A percentile compares a stretch with the other conserved stretches of the same genome.
These are phyloP conservation scores for Ophiostoma montium DNA, from an alignment of 2,329 filamentous ascomycete genomes.

Conservation along the genomic window DNA sequence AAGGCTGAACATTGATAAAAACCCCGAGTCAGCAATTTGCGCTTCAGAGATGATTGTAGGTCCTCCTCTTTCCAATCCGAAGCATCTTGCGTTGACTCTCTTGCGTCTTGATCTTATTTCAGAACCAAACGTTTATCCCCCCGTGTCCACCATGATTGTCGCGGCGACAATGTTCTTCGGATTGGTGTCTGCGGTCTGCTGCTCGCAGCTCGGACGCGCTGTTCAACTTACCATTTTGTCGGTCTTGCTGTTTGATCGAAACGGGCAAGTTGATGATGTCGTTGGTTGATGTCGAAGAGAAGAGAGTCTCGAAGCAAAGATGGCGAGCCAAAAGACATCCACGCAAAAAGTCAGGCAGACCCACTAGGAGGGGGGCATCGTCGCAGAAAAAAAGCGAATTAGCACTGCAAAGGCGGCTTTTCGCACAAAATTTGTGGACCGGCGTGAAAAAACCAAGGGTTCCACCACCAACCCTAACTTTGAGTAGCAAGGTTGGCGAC, in stretches of 20 bases:
- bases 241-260: conserved; percentile 30
- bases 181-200: neutral
- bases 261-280: conserved; percentile 17
- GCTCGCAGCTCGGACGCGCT: neutral
- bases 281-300: conserved; percentile 20
- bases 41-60: conserved; percentile 60
- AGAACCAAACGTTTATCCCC: neutral
- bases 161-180: conserved; percentile 1
- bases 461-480: conserved; percentile 23
- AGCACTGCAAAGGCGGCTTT: conserved; percentile 12
- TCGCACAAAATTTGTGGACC: conserved; percentile 23
- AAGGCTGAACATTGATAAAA: conserved; percentile 48
- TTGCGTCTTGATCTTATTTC: neutral
- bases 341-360: conserved; percentile 12
- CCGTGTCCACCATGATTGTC: neutral
- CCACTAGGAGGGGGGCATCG: neutral
- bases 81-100: conserved; percentile 96
- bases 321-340: neutral
- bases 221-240: conserved; percentile 56
- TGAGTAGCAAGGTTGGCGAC: conserved; percentile 23
- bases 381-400: conserved; percentile 12
- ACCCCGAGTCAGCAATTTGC: conserved; percentile 98
- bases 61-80: conserved; percentile 49
- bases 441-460: conserved; percentile 14
- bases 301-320: conserved; percentile 14